These are phyloP conservation scores for Phytophthora fragariae DNA, from an alignment of 352 stramenopile genomes.

Conservation along the genomic window DNA sequence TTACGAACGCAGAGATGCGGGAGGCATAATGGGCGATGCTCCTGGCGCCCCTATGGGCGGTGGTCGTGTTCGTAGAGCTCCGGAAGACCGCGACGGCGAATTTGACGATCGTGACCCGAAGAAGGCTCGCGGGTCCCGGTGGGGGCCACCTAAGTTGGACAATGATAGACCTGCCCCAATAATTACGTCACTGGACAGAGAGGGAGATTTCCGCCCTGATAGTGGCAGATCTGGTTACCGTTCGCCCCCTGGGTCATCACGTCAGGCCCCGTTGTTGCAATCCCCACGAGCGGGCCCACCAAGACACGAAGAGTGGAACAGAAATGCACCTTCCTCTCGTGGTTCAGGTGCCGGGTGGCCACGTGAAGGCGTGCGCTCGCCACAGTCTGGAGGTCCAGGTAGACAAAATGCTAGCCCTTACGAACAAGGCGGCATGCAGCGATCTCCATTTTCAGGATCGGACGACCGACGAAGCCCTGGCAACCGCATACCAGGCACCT, in stretches of 20 bases:
- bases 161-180: slow-evolving; percentile 60
- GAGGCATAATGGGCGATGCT: slow-evolving; percentile 40
- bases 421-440: slow-evolving; percentile 30
- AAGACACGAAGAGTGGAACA: slow-evolving; percentile 45
- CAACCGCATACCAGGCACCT: slow-evolving; percentile 50
- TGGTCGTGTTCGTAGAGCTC: slow-evolving; percentile 34
- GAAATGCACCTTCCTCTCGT: slow-evolving; percentile 30
- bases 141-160: slow-evolving; percentile 63
- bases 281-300: slow-evolving; percentile 23
- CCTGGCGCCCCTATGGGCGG: slow-evolving; percentile 31
- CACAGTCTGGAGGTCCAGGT: slow-evolving; percentile 39
- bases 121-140: slow-evolving; percentile 73
- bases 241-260: slow-evolving; percentile 29
- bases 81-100: slow-evolving; percentile 37
- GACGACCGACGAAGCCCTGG: slow-evolving; percentile 41
- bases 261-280: slow-evolving; percentile 34
- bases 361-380: slow-evolving; percentile 32
- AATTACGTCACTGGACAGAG: slow-evolving; percentile 46
- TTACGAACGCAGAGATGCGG: slow-evolving; percentile 29
- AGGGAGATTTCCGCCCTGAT: slow-evolving; percentile 30
- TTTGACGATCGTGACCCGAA: slow-evolving; percentile 62
- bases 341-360: slow-evolving; percentile 36
- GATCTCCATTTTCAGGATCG: slow-evolving; percentile 37
- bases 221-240: slow-evolving; percentile 35
- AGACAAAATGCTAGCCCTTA: slow-evolving; percentile 33